phyloP scores from a whole-genome alignment of 192 early-diverging fungal species.

The Linnemannia schmuckeri region DNA sequence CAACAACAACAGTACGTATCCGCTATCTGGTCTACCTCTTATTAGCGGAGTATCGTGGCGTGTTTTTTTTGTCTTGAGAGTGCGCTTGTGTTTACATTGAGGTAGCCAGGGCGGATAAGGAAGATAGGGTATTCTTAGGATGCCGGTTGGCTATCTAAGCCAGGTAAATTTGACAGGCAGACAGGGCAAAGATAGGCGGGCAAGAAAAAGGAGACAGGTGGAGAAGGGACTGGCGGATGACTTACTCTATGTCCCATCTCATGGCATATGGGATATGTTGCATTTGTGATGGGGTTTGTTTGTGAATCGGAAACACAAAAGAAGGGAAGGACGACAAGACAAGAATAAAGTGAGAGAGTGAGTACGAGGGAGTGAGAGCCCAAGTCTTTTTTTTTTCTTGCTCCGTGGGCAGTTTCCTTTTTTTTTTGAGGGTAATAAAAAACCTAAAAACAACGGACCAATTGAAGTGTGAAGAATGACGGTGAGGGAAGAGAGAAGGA shows the following conservation, averaged over 20 bases:
- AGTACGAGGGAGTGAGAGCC: slow-evolving; percentile 5
- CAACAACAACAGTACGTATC: not conserved
- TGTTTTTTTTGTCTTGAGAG: not conserved
- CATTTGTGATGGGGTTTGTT: not conserved
- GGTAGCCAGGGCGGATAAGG: not conserved
- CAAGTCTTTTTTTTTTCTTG: not conserved
- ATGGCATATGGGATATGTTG: not conserved
- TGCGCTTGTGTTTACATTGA: not conserved
- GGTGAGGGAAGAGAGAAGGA: too few species aligned
- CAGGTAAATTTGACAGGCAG: not conserved
- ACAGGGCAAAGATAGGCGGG: not conserved
- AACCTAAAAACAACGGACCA: slow-evolving; percentile 7
- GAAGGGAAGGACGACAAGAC: not conserved
- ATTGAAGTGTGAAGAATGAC: not conserved
- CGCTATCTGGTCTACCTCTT: not conserved
- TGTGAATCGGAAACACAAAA: not conserved
- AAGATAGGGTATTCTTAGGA: not conserved
- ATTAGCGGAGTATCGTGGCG: not conserved
- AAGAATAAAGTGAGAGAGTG: not conserved
- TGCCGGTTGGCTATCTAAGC: not conserved
- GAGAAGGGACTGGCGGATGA: not conserved
- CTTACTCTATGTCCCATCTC: not conserved
- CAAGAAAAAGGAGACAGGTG: not conserved
- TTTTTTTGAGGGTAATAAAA: not conserved
- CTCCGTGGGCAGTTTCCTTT: slow-evolving; percentile 35